phyloP scores from a whole-genome alignment of 2,329 filamentous ascomycete species.

The Apiospora pterosperma region DNA sequence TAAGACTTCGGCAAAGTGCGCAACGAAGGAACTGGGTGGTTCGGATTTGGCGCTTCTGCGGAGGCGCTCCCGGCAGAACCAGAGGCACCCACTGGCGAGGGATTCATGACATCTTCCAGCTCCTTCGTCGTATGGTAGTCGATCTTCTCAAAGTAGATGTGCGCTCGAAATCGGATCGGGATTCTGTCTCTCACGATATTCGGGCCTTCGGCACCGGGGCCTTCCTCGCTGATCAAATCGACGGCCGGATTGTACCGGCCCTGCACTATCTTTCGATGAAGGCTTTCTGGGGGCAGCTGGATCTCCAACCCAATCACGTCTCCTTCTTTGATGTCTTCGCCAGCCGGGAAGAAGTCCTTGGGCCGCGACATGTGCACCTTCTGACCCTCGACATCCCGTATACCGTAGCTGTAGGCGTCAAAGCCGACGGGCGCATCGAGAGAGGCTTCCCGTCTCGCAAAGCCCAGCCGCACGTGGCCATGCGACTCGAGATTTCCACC shows the following conservation, averaged over 20 bases:
- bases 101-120: slow-evolving; percentile 79
- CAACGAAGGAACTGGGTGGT: slow-evolving; percentile 69
- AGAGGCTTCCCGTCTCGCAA: slow-evolving; percentile 75
- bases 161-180: slow-evolving; percentile 88
- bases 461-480: slow-evolving; percentile 79
- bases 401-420: slow-evolving; percentile 89
- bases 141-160: slow-evolving; percentile 90
- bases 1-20: slow-evolving; percentile 82
- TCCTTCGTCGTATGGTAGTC: slow-evolving; percentile 87
- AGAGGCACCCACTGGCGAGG: slow-evolving; percentile 48
- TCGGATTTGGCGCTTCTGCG: slow-evolving; percentile 62
- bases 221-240: slow-evolving; percentile 61
- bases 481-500: slow-evolving; percentile 44
- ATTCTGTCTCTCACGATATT: slow-evolving; percentile 95
- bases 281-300: slow-evolving; percentile 75
- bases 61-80: slow-evolving; percentile 29
- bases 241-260: slow-evolving; percentile 85
- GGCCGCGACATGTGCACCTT: slow-evolving; percentile 91
- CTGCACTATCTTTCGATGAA: slow-evolving; percentile 85
- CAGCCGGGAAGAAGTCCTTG: slow-evolving; percentile 80
- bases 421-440: slow-evolving; percentile 82
- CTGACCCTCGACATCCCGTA: slow-evolving; percentile 86
- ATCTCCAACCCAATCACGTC: slow-evolving; percentile 92
- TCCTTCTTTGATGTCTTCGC: slow-evolving; percentile 78
- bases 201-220: slow-evolving; percentile 51